phyloP scores from a whole-genome alignment of 495 filamentous ascomycete species.

The Penicillium bialowiezense region DNA sequence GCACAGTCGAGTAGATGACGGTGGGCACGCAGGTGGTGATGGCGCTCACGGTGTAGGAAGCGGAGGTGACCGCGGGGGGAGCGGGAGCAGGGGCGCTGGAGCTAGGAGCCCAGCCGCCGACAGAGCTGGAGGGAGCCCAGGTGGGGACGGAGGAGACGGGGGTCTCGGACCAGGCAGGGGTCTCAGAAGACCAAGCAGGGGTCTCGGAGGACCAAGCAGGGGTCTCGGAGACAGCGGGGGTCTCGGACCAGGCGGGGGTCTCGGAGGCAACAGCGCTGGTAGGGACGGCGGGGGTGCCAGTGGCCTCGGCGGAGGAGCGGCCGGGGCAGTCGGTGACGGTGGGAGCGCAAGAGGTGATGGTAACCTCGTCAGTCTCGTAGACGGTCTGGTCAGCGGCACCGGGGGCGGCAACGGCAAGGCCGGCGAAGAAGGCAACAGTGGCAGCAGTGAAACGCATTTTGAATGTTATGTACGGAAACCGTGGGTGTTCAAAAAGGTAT shows the following conservation, averaged over 20 bases:
- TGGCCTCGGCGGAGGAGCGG: constrained; percentile 17
- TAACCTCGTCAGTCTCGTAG: constrained; percentile 54
- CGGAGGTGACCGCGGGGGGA: constrained; percentile 16
- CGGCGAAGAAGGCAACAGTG: constrained; percentile 50
- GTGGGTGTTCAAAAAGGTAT: constrained; percentile 30
- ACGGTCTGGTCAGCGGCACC: constrained; percentile 40
- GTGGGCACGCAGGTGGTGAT: constrained; percentile 46
- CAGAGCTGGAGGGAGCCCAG: constrained; percentile 10
- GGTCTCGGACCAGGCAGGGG: constrained; percentile 2
- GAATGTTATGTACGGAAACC: constrained; percentile 36
- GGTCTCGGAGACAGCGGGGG: constrained; percentile 9
- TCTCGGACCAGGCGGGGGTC: constrained; percentile 9
- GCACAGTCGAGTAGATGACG: constrained; percentile 40
- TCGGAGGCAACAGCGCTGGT: constrained; percentile 4
- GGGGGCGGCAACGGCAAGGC: constrained; percentile 41
- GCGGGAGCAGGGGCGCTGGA: constrained; percentile 11
- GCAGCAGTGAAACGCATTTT: constrained; percentile 56
- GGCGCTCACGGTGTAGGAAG: constrained; percentile 27
- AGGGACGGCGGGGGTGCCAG: constrained; percentile 17
- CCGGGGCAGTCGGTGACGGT: constrained; percentile 59
- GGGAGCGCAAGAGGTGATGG: constrained; percentile 59
- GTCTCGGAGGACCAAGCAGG: constrained; percentile 12
- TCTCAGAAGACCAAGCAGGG: constrained; percentile 13
- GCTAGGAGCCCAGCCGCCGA: constrained; percentile 4
- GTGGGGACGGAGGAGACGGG: constrained; percentile 13